Base-by-base conservation (phyloP, 352 stramenopile species). In the Hyphochytrium catenoides region DNA sequence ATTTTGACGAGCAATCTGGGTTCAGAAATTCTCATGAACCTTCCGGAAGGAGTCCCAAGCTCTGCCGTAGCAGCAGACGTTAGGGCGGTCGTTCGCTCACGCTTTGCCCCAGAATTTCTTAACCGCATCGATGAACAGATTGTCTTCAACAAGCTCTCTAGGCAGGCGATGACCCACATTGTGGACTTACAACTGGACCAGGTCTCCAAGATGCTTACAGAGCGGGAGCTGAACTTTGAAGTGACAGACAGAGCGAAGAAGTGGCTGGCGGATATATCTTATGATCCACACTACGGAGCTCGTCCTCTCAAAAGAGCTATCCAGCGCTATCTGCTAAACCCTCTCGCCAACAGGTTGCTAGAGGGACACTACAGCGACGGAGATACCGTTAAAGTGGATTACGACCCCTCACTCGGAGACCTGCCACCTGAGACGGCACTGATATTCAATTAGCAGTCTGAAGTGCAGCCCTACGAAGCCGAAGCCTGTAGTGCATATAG, bases 41-140 rank as follows among this genome's bases (percentile, higher is more conserved):
- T 76, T 2, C 59, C 61, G 11, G 61, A 74, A 30, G 59, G 57
- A 5, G 37, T 56, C 7, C 50, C 61, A 0, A 77, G 62, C 36
- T 46, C 50, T 1, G 36, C 51, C 4, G 67, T 83, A 2, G 74
- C 79, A 31, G 57, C 53, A 18, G 57, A 79, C 15, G 76, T 95
- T 8, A 72, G 94, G 46, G 60, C 63, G 24, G 67, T 86, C 26
- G 73, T 96, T 31, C 56, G 83, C 19, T 59, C 78, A 12, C 64
- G 92, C 41, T 98, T 97, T 59, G 62, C 78, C 0, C 91, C 91
- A 2, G 91, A 98, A 53, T 97, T 98, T 51, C 57, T 98, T 16
- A 98, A 98, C 53, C 77, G 91, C 37, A 83, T 98, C 39, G 87
- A 97, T 46, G 88, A 98, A 45, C 67, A 92, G 18, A 82, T 96